Conservation (phyloP, 2,329 filamentous ascomycete species). For the Exutisphaerella laricina region DNA sequence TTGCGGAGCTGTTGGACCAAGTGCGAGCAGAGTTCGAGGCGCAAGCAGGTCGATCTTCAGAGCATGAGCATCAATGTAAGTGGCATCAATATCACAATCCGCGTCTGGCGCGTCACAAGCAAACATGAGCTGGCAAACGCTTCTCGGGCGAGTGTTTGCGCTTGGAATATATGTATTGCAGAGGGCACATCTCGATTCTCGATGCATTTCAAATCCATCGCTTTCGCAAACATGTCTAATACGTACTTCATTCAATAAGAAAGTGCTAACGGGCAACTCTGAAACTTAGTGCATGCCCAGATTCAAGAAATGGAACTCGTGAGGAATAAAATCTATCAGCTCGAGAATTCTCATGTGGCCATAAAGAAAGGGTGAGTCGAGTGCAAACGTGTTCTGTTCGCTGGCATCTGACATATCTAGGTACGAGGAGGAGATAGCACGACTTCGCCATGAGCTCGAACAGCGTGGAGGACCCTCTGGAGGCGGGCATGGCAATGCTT, state of each 20-base stretch:
- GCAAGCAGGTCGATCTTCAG: constrained; percentile 64
- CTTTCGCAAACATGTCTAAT: not conserved
- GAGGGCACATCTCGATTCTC: not conserved
- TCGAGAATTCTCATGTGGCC: constrained; percentile 82
- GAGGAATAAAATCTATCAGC: constrained; percentile 82
- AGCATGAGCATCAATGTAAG: constrained; percentile 92
- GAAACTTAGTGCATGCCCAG: constrained; percentile 69
- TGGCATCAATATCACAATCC: constrained; percentile 26
- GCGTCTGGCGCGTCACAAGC: not conserved
- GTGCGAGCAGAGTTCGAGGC: constrained; percentile 87
- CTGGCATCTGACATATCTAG: constrained; percentile 44
- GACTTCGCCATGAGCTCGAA: constrained; percentile 83
- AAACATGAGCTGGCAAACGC: not conserved
- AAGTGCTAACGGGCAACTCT: constrained; percentile 16
- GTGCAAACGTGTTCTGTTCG: no score
- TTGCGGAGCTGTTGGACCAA: constrained; percentile 88
- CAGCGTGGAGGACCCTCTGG: constrained; percentile 58
- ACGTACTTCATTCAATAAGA: not conserved
- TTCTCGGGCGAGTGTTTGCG: constrained; percentile 1
- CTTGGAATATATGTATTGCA: not conserved
- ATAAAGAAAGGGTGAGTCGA: constrained; percentile 81
- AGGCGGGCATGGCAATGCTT: constrained; percentile 67
- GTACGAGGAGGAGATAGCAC: constrained; percentile 86
- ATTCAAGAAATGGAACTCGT: constrained; percentile 95
- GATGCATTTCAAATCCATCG: not conserved